These are phyloP conservation scores for Sordariomycetes sp. DNA, from an alignment of 2,329 filamentous ascomycete genomes.

Conservation along the genomic window DNA sequence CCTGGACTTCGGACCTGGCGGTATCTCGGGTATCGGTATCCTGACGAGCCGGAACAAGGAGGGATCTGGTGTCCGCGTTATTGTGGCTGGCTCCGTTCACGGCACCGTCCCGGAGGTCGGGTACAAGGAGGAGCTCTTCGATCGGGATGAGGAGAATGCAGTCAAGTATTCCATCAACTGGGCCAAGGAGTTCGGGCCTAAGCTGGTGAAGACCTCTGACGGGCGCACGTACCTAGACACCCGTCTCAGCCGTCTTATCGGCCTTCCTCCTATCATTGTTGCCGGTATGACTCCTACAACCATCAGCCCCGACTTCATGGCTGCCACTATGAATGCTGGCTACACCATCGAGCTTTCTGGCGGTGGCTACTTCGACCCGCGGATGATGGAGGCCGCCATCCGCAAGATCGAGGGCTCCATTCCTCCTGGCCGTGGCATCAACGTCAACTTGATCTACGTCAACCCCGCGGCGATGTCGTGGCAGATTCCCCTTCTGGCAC, in stretches of 20 bases:
- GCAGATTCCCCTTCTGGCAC: constrained; percentile 77
- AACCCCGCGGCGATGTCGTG: constrained; percentile 81
- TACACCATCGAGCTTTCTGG: constrained; percentile 86
- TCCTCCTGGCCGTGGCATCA: constrained; percentile 75
- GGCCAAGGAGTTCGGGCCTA: constrained; percentile 95
- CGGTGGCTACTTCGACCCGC: constrained; percentile 77
- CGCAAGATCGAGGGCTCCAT: constrained; percentile 75
- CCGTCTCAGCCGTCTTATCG: constrained; percentile 82
- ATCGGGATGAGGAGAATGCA: constrained; percentile 87
- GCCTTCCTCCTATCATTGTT: constrained; percentile 77
- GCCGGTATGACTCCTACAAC: constrained; percentile 90
- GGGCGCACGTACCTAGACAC: constrained; percentile 91
- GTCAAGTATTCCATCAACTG: constrained; percentile 93
- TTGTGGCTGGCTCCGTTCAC: constrained; percentile 85
- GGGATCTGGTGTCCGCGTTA: constrained; percentile 91
- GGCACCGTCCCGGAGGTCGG: constrained; percentile 84
- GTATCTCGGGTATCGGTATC: constrained; percentile 89
- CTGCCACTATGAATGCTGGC: constrained; percentile 87
- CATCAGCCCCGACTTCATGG: constrained; percentile 82
- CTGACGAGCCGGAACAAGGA: constrained; percentile 99
- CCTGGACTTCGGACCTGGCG: constrained; percentile 91
- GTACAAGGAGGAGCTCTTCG: constrained; percentile 96
- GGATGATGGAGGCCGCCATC: constrained; percentile 71
- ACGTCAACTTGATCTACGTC: constrained; percentile 83
- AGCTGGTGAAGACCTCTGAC: constrained; percentile 74